Evolutionary conservation across 2,329 filamentous ascomycete genomes (phyloP).

Genomic region (Diaporthe amygdali): DNA sequence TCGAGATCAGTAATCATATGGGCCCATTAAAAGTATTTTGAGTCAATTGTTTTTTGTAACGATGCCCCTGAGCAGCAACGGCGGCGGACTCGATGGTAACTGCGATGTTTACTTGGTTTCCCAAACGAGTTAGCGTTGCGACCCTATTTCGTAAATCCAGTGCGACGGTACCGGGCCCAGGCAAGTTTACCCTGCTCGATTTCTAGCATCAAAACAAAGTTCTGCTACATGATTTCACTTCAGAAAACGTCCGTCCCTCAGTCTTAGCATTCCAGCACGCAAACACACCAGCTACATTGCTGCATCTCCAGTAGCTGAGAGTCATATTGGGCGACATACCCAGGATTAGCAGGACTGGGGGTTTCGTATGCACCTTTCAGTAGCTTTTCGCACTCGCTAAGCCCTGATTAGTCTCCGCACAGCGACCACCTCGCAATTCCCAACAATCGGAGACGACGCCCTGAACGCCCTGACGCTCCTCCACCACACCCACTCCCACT

Average conservation of each 20-base stretch:
- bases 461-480: constrained; percentile 6
- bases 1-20: too few species aligned
- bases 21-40: too few species aligned
- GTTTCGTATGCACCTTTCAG: not conserved
- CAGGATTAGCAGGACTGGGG: not conserved
- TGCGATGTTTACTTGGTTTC: not conserved
- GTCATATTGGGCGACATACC: not conserved
- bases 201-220: not conserved
- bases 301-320: not conserved
- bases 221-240: too few species aligned
- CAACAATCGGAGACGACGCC: not conserved
- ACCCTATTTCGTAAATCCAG: not conserved
- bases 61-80: not conserved
- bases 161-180: not conserved
- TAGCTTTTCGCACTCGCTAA: constrained; percentile 1
- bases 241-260: not conserved
- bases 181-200: not conserved
- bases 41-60: not conserved
- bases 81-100: not conserved
- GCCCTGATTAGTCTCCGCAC: constrained; percentile 3
- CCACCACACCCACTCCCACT: not conserved
- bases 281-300: not conserved
- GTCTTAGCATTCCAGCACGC: not conserved
- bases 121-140: constrained; percentile 1
- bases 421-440: not conserved